Base-by-base conservation (phyloP, 192 early-diverging fungal genomes). In the Geranomyces michiganensis region DNA sequence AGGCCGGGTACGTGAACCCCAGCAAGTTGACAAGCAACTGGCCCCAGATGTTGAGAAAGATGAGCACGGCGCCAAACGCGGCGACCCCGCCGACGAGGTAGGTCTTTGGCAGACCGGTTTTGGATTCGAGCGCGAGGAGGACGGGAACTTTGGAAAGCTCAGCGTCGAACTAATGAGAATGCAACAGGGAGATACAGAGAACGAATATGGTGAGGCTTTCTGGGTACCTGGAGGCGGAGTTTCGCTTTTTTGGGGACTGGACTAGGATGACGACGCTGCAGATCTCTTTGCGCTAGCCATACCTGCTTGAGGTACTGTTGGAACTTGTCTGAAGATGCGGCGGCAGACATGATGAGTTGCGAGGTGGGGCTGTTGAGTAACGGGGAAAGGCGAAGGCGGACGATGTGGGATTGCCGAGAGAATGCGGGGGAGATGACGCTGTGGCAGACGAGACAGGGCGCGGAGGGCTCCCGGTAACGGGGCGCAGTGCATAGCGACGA, bases 1-100 rank as follows among this genome's bases (percentile, higher is more conserved):
- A 99, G 26, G 94, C 94, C 61, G 96, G 95, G 80, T 96, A 99
- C 30, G 94, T 80, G 81, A 93, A 97, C 8, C 94, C 95, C 21
- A 94, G 76, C 68, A 93, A 73, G 80, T 93, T 92, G 62, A 92
- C 91, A 44, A 97, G 78, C 45, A 97, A 83, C 43, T 84, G 43
- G 31, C 80, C 80, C 79, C 81, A 87, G 62, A 97, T 76, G 80
- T 99, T 96, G 79, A 99, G 92, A 77, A 97, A 93, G 71, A 96
- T 90, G 72, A 96, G 87, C 19, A 92, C 56, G 62, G 90, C 72
- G 46, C 88, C 48, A 41, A 95, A 70, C 15, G 75, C 75, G 29
- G 78, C 88, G 29, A 83, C 70, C 13, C 91, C 94, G n/a, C 79
- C 59, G 27, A 84, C 88, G 26, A 92, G 65, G 77, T 95, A 95